Base-by-base conservation (phyloP, 768 basidiomycete species). In the Boletus reticuloceps region DNA sequence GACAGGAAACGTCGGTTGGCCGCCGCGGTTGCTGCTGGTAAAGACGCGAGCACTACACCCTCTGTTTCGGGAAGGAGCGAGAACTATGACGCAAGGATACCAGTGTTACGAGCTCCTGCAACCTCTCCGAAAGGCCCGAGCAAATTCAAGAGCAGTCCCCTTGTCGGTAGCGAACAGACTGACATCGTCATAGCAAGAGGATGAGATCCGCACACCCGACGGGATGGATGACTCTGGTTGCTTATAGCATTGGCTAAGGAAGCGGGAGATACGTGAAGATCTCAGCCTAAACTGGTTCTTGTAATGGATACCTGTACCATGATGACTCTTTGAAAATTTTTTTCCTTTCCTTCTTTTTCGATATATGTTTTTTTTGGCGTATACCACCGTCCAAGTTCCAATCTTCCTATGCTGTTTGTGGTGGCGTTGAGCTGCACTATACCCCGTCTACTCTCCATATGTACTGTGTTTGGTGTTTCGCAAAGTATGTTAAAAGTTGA, bases 81-180 rank as follows among this genome's bases (percentile, higher is more conserved):
- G 20, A 54, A 60, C 25, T 56, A 59, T 16, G 69, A 69, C 32
- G 14, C 56, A 20, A 64, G 50, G 39, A 40, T 22, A 8, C 32
- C 58, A 2, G 20, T 37, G 2, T 11, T 51, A 42, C 63, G 71
- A 48, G n/a, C 59, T 41, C 37, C 51, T 34, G 52, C 56, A 19
- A 53, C 54, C 17, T 50, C 63, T 37, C 51, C 59, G 49, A 86
- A 83, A 63, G 83, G 82, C 22, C 73, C 76, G 20, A 63, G 62
- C 59, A 76, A 81, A 56, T 91, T 89, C 72, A 90, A 89, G 81
- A 90, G 88, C 64, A 89, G 82, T 64, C 88, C 86, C 32, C 71
- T 88, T 32, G 79, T 74, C 20, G 77, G 79, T 34, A 72, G 70
- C 25, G 78, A 78, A 48, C 66, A 74, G 42, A 65, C 60, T 9